These are phyloP conservation scores for Blastocystis sp. DNA, from an alignment of 352 stramenopile genomes.

Conservation along the genomic window DNA sequence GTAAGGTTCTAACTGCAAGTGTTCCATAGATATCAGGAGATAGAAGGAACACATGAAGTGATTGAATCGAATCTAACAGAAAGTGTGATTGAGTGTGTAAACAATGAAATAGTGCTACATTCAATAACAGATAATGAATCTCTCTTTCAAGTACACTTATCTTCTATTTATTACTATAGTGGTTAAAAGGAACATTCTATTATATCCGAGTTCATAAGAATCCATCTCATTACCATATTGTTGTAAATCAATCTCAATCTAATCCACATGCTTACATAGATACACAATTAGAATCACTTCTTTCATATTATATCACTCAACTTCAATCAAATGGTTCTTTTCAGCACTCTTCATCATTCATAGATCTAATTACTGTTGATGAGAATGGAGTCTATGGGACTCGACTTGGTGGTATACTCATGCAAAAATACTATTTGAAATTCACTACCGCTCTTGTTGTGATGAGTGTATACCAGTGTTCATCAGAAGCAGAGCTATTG, in stretches of 20 bases:
- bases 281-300: neutral
- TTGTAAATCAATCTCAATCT: neutral
- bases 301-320: neutral
- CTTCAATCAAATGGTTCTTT: neutral
- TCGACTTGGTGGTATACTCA: slow-evolving; percentile 1
- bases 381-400: neutral
- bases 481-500: neutral
- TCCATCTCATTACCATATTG: slow-evolving; percentile 23
- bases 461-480: neutral
- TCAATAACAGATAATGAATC: neutral
- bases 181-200: slow-evolving; percentile 27
- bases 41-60: neutral
- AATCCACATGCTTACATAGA: slow-evolving; percentile 4
- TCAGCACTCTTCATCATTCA: neutral
- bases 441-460: slow-evolving; percentile 16
- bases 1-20: neutral
- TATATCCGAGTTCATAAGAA: slow-evolving; percentile 49
- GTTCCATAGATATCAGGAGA: neutral
- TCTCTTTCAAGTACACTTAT: neutral
- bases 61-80: slow-evolving; percentile 40
- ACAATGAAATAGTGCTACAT: slow-evolving; percentile 50
- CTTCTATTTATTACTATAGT: neutral
- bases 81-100: slow-evolving; percentile 33
- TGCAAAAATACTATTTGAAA: slow-evolving; percentile 45
- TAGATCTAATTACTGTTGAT: neutral